phyloP scores from a whole-genome alignment of 805 yeast species.

The Hanseniaspora vineae region DNA sequence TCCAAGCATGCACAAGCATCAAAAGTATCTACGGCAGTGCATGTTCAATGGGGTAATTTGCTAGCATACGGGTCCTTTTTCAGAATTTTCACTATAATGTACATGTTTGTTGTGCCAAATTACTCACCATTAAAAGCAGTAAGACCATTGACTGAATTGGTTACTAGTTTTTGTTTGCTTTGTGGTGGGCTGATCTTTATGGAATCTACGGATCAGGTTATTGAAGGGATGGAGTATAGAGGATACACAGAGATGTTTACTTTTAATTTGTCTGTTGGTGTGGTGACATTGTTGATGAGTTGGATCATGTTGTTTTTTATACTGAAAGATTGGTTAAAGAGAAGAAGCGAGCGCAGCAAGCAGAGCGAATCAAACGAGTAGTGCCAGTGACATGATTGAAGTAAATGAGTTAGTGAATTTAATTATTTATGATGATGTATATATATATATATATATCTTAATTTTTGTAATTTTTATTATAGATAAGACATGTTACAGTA shows the following conservation, averaged over 20 bases:
- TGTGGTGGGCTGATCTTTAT: slow-evolving; percentile 88
- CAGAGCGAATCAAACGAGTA: too few relatives aligned
- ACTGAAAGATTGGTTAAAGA: slow-evolving; percentile 39
- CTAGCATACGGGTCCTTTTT: slow-evolving; percentile 73
- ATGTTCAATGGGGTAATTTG: slow-evolving; percentile 85
- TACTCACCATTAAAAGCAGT: slow-evolving; percentile 31
- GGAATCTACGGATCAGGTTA: slow-evolving; percentile 81
- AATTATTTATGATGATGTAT: too few relatives aligned
- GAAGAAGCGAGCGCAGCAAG: neutral
- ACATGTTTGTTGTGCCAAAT: slow-evolving; percentile 24
- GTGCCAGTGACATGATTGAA: too few relatives aligned
- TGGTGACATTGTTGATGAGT: slow-evolving; percentile 67
- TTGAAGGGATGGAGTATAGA: slow-evolving; percentile 67
- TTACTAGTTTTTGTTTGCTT: slow-evolving; percentile 65
- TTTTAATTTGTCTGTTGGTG: slow-evolving; percentile 73
- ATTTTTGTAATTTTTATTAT: too few relatives aligned
- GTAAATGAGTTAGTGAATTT: too few relatives aligned
- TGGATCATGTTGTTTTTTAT: slow-evolving; percentile 70
- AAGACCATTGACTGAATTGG: slow-evolving; percentile 77
- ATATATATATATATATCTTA: too few relatives aligned
- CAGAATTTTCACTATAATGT: slow-evolving; percentile 49
- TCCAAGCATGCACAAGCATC: slow-evolving; percentile 88
- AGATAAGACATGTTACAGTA: too few relatives aligned
- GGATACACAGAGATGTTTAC: slow-evolving; percentile 86
- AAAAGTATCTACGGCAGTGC: slow-evolving; percentile 61